Percentiles rank a stretch among this genome's conserved stretches.
Evolutionary conservation across 2,329 filamentous ascomycete species (phyloP).

Genomic region (Torrubiella hemipterigena): DNA sequence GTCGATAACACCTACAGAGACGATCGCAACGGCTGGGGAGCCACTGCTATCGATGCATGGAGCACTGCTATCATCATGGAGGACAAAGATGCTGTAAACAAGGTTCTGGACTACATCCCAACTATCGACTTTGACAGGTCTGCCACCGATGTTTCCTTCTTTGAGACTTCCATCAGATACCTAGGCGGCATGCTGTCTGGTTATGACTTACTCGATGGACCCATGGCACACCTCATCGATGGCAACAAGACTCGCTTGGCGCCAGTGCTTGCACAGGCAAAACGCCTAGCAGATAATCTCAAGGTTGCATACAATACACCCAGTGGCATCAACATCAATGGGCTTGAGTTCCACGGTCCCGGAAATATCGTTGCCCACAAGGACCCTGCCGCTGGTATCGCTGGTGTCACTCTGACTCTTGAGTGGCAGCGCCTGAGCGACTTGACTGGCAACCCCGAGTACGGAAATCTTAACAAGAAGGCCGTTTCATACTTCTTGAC

Average conservation of each 20-base stretch:
- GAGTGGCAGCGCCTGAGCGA: conserved; percentile 73
- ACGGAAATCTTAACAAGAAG: conserved; percentile 50
- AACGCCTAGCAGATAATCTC: conserved; percentile 55
- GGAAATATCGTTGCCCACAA: conserved; percentile 2
- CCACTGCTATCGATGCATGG: conserved; percentile 64
- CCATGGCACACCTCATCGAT: conserved; percentile 35
- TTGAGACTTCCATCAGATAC: conserved; percentile 80
- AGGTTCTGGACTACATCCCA: conserved; percentile 56
- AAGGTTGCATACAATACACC: conserved; percentile 64
- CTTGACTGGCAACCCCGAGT: conserved; percentile 51
- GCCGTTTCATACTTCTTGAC: conserved; percentile 57
- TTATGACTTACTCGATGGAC: conserved; percentile 59
- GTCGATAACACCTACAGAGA: conserved; percentile 52
- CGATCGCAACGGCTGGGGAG: conserved; percentile 70
- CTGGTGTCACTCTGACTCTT: conserved; percentile 60
- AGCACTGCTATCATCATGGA: conserved; percentile 67
- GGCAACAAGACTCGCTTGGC: conserved; percentile 14
- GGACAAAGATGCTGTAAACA: conserved; percentile 49
- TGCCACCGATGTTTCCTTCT: conserved; percentile 50
- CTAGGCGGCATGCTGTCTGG: conserved; percentile 64
- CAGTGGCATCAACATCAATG: conserved; percentile 60
- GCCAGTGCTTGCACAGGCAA: conserved; percentile 42
- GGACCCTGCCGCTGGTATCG: neutral
- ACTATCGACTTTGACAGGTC: conserved; percentile 47
- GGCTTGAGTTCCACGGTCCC: conserved; percentile 22